Percentiles rank a stretch among this genome's conserved stretches.
Evolutionary conservation across 805 yeast genomes (phyloP).

Genomic region (Suhomyces kilbournensis): DNA sequence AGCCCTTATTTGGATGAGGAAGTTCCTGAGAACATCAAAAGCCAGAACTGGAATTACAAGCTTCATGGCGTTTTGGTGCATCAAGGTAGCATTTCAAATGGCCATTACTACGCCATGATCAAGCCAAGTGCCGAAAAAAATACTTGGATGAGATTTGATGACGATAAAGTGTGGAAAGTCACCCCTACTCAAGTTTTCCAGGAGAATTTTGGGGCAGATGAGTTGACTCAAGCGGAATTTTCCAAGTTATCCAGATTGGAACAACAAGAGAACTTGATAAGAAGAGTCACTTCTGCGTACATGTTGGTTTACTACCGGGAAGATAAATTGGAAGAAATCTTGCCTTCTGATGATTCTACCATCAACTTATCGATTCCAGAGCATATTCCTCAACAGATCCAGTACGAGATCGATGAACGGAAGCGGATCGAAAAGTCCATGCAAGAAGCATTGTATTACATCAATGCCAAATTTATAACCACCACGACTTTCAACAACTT

Average conservation of each 20-base stretch:
- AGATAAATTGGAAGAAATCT: conserved; percentile 50
- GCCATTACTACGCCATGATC: conserved; percentile 94
- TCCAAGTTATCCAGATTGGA: conserved; percentile 54
- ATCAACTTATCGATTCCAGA: conserved; percentile 44
- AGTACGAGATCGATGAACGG: conserved; percentile 58
- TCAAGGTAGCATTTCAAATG: conserved; percentile 92
- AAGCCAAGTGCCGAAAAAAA: conserved; percentile 59
- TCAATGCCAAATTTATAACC: conserved; percentile 55
- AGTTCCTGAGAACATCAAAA: conserved; percentile 33
- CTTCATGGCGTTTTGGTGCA: conserved; percentile 95
- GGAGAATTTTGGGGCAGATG: conserved; percentile 85
- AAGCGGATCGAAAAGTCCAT: conserved; percentile 54
- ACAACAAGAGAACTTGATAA: conserved; percentile 57
- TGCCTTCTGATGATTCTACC: conserved; percentile 57
- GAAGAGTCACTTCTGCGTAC: conserved; percentile 91
- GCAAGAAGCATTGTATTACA: conserved; percentile 54
- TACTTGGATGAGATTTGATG: conserved; percentile 89
- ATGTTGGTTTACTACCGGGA: conserved; percentile 92
- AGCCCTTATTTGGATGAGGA: conserved; percentile 71
- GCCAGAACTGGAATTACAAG: conserved; percentile 71
- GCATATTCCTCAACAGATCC: conserved; percentile 65
- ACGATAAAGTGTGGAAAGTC: conserved; percentile 88
- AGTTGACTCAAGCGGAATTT: conserved; percentile 46
- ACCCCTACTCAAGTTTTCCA: conserved; percentile 83
- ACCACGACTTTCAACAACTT: conserved; percentile 52